Base-by-base conservation (phyloP, 768 basidiomycete genomes). In the Lactarius hengduanensis region DNA sequence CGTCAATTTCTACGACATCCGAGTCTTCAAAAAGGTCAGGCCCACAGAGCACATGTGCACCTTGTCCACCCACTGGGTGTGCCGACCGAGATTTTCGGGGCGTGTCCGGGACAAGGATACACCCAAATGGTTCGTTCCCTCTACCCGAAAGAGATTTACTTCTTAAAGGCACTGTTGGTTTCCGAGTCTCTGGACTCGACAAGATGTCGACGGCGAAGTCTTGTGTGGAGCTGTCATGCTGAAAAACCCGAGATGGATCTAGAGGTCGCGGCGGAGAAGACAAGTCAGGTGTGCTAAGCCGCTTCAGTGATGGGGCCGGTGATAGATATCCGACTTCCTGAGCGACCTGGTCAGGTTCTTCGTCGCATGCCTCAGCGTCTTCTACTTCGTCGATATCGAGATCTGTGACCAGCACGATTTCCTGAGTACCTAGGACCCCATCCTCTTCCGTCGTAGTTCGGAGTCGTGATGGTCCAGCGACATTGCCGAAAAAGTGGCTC, bases 261-360 rank as follows among this genome's bases (percentile, higher is more conserved):
- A 76, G 66, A n/a, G 73, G 77, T 38, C 78, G 78, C 47, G 79
- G 67, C 28, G 90, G 90, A 13, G 90, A 91, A 57, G 89, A 90
- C 34, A 92, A 71, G 10, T 89, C 84, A 30, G 81, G 81, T 43
- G 86, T 87, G 67, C 79, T 79, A 66, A 76, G 77, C 59, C 80
- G 81, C 68, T 74, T 72, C 69, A 81, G 78, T 28, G 85, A 85
- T 57, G 83, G 77, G 10, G 83, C 77, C 18, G 90, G 91, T n/a
- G 91, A 91, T 61, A 90, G 80, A 75, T 93, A 94, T 18, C 92
- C 91, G 67, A 90, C 90, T 73, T 93, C 92, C 76, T 91, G 91
- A 72, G 81, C 79, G 18, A 91, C 84, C 11, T 70, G 72, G 60
- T 84, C 80, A 40, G 73, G 70, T 56, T 66, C 72, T 30, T 80